Conservation (phyloP, 176 grass and related monocot genomes). For the Triticum turgidum region DNA sequence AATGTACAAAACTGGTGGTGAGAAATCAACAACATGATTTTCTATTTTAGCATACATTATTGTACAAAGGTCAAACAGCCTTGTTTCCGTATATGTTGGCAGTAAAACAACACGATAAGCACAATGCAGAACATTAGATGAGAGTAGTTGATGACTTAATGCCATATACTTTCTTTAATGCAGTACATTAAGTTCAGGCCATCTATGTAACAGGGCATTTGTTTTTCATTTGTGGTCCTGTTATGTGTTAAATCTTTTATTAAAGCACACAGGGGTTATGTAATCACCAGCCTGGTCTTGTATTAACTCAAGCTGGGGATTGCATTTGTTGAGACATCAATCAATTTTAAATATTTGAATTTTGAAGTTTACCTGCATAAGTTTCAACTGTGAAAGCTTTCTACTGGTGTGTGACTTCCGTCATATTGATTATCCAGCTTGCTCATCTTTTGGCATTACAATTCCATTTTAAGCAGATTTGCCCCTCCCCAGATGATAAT, state of each 20-base stretch:
- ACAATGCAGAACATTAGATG: not conserved
- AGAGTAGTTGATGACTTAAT: not conserved
- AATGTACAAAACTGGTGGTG: not conserved
- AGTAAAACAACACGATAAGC: not conserved
- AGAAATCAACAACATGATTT: not conserved
- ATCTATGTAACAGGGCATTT: not conserved
- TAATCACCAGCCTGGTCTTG: not conserved
- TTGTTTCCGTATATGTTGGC: not conserved
- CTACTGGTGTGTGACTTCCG: not conserved
- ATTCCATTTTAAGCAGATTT: constrained; percentile 15
- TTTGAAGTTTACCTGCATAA: not conserved
- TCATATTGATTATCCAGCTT: not conserved
- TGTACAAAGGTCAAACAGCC: not conserved
- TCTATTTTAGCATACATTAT: not conserved
- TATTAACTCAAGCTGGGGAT: constrained; percentile 4
- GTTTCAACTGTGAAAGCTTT: constrained; percentile 11
- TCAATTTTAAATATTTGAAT: not conserved
- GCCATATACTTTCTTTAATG: not conserved
- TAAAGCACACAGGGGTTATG: not conserved
- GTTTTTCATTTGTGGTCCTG: not conserved
- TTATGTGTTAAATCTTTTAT: constrained; percentile 17
- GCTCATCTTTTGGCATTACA: not conserved
- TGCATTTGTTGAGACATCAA: not conserved
- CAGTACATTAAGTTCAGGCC: not conserved
- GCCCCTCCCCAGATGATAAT: not conserved